Conservation (phyloP, 1,284 basidiomycete species). For the Lentinula novae-zelandiae region DNA sequence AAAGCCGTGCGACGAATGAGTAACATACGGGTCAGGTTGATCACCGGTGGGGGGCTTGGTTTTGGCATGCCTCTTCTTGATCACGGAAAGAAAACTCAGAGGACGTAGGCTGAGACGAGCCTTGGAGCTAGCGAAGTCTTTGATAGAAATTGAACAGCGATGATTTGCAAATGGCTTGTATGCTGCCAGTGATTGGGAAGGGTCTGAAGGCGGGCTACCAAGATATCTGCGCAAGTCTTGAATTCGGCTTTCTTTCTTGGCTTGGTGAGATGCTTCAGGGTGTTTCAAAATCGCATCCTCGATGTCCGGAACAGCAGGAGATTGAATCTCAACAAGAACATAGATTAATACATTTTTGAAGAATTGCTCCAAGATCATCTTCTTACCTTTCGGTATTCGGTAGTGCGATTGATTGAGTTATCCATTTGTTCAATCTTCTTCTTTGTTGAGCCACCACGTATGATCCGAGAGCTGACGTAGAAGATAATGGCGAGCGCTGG, state of each 20-base stretch:
- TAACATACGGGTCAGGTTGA: not conserved
- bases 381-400: not conserved
- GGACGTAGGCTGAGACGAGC: not conserved
- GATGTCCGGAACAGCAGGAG: not conserved
- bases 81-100: conserved; percentile 1
- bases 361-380: not conserved
- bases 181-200: not conserved
- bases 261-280: not conserved
- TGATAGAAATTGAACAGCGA: conserved; percentile 5
- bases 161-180: conserved; percentile 4
- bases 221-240: conserved; percentile 3
- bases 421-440: not conserved
- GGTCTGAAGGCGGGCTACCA: not conserved
- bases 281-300: not conserved
- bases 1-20: not conserved
- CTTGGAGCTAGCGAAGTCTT: not conserved
- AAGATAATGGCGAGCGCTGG: conserved; percentile 4
- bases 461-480: conserved; percentile 3
- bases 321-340: not conserved
- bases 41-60: not conserved
- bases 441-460: not conserved
- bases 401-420: not conserved
- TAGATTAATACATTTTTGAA: not conserved
- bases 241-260: not conserved
- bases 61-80: not conserved